These are phyloP conservation scores for Euphorbia schlechtendalii DNA, from an alignment of 441 rosid species.

Conservation along the genomic window DNA sequence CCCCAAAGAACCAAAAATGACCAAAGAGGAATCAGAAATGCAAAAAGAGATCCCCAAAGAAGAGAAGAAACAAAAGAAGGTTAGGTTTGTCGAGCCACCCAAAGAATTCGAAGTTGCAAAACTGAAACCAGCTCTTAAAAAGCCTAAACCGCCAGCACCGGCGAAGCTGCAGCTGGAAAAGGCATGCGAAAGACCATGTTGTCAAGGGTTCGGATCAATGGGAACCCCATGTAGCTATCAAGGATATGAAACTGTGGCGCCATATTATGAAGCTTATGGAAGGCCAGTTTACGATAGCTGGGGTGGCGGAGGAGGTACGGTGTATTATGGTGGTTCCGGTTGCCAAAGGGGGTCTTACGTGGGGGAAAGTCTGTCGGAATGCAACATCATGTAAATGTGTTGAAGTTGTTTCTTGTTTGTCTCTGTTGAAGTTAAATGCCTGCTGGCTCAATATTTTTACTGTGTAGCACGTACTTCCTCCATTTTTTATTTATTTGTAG, in stretches of 20 bases:
- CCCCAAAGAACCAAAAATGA: conserved; percentile 18
- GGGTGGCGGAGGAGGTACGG: conserved; percentile 37
- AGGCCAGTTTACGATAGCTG: conserved; percentile 49
- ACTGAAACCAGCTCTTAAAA: conserved; percentile 1
- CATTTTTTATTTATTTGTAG: too few relatives aligned
- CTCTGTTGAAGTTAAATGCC: too few relatives aligned
- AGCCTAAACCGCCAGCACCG: neutral
- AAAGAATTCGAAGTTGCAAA: neutral
- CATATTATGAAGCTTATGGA: conserved; percentile 17
- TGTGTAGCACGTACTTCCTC: too few relatives aligned
- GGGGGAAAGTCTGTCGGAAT: neutral
- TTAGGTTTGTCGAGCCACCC: neutral
- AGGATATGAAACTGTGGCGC: too few relatives aligned
- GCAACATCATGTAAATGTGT: too few relatives aligned
- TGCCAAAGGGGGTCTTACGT: conserved; percentile 17
- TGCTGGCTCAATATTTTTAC: too few relatives aligned
- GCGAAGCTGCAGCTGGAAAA: neutral
- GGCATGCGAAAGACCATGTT: conserved; percentile 30
- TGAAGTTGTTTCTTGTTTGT: too few relatives aligned
- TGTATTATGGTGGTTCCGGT: neutral
- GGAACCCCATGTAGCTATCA: conserved; percentile 21
- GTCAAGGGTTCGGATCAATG: conserved; percentile 28
- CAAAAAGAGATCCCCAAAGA: neutral
- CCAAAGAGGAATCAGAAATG: neutral
- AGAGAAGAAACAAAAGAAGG: conserved; percentile 7